These are phyloP conservation scores for Neoscytalidium dimidiatum DNA, from an alignment of 2,329 filamentous ascomycete genomes.

Conservation along the genomic window DNA sequence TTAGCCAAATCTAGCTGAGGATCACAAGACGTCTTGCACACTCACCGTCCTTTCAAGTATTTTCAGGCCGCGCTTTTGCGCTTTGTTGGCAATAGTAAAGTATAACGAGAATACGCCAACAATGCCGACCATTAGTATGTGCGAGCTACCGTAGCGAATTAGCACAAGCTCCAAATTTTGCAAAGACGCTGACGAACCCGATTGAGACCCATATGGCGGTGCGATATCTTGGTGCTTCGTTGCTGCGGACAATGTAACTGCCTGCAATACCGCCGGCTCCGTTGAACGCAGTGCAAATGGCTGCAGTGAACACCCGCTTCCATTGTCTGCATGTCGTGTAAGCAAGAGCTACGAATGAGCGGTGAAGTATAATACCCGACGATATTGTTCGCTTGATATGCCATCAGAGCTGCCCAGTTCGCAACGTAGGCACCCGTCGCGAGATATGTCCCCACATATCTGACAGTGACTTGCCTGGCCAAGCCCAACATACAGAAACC, in stretches of 20 bases:
- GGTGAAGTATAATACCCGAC: conserved; percentile 36
- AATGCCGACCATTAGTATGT: conserved; percentile 59
- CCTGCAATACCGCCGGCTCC: conserved; percentile 66
- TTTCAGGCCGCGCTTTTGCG: conserved; percentile 49
- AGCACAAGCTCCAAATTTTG: neutral
- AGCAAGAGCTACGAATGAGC: conserved; percentile 24
- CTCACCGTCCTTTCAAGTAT: conserved; percentile 52
- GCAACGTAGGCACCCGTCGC: conserved; percentile 69
- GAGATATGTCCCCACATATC: conserved; percentile 66
- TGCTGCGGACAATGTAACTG: conserved; percentile 63
- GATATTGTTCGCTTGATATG: conserved; percentile 63
- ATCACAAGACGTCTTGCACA: neutral
- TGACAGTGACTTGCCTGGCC: conserved; percentile 58
- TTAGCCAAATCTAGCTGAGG: too few species aligned
- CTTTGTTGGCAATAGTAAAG: conserved; percentile 55
- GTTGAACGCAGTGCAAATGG: conserved; percentile 61
- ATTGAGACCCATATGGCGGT: conserved; percentile 70
- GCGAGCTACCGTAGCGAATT: conserved; percentile 43
- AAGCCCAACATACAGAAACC: conserved; percentile 70
- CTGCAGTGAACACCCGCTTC: conserved; percentile 65
- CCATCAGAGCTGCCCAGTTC: conserved; percentile 68
- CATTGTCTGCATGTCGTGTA: conserved; percentile 52
- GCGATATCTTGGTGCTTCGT: conserved; percentile 63
- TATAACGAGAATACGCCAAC: conserved; percentile 55
- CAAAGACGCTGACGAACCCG: conserved; percentile 41